These are phyloP conservation scores for Kodamaea restingae DNA, from an alignment of 805 yeast genomes.

Conservation along the genomic window DNA sequence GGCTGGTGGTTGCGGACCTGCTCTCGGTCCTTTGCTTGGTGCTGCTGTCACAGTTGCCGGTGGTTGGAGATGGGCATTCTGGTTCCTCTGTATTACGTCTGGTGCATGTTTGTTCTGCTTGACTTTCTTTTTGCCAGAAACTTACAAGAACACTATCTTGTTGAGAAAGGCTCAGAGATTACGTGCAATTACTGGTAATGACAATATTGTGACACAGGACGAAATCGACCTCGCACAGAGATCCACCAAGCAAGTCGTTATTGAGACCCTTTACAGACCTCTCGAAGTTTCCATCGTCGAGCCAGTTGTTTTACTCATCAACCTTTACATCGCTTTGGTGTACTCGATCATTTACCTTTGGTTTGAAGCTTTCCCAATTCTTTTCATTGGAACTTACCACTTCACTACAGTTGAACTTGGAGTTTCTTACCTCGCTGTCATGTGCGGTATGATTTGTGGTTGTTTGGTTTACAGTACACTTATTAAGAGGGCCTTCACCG, in stretches of 20 bases:
- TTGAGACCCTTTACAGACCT: constrained; percentile 45
- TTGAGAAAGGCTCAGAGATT: constrained; percentile 46
- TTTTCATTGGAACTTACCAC: constrained; percentile 39
- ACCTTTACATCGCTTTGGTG: constrained; percentile 47
- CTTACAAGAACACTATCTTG: constrained; percentile 42
- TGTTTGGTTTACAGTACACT: constrained; percentile 10
- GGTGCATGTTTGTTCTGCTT: constrained; percentile 36
- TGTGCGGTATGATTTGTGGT: constrained; percentile 39
- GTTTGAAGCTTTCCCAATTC: constrained; percentile 62
- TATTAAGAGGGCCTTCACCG: constrained; percentile 12
- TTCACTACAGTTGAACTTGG: constrained; percentile 49
- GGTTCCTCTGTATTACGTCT: constrained; percentile 44
- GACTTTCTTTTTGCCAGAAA: constrained; percentile 43
- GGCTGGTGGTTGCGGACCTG: constrained; percentile 54
- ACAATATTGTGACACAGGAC: constrained; percentile 39
- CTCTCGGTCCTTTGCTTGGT: constrained; percentile 56
- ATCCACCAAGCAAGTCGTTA: constrained; percentile 13
- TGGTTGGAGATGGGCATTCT: constrained; percentile 52
- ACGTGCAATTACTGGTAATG: constrained; percentile 47
- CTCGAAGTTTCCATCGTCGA: constrained; percentile 46
- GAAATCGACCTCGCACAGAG: constrained; percentile 28
- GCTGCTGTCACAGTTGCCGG: constrained; percentile 40
- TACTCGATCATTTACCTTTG: constrained; percentile 53
- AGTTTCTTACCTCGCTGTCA: constrained; percentile 42
- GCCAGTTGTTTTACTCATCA: constrained; percentile 54